Evolutionary conservation across 2,329 filamentous ascomycete species (phyloP), one percentile per base, ranked within the genome.

Genomic region (Graphium sp.): DNA sequence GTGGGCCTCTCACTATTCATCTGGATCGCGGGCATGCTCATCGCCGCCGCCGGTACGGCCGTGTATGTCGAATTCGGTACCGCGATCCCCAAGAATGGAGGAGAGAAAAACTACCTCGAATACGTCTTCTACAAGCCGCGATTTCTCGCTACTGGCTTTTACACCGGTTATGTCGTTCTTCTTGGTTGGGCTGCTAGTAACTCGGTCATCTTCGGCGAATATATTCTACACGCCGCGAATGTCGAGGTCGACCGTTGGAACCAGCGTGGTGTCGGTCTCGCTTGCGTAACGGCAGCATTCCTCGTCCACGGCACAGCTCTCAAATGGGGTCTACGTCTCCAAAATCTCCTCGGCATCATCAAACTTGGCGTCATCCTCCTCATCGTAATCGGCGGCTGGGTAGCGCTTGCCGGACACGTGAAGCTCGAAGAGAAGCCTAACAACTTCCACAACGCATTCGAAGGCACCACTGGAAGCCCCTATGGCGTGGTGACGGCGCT

Each of bases 401-500:
- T 65, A 13, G 72, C 72, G 1, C 60, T 79, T 1, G 64, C 61
- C 15, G 73, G 71, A 11, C 64, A 70, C 30, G 42, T 70, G 26
- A 66, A 66, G 40, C 57, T 75, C 23, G 60, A 66, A 27, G 42
- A 56, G 20, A 66, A 69, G 41, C 67, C 68, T 5, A 48, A 71
- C 42, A 77, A 73, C 53, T 75, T 79, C 41, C 47, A 50, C 37
- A 59, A 73, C 33, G 64, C 70, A 7, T 80, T 79, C 36, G 59
- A 63, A 26, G 74, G 74, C 7, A 78, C 74, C 5, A 74, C 67
- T 1, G 66, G 67, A 6, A 73, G 63, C 38, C 62, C 69, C 2
- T 79, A 79, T 37, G 70, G 69, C 26, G 59, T 76, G 19, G 71
- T 76, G n/a, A 77, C 68, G 2, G 72, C 74, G 0, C 51, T 80